Base-by-base conservation (phyloP, 2,329 filamentous ascomycete genomes). In the Ophiobolus disseminans region DNA sequence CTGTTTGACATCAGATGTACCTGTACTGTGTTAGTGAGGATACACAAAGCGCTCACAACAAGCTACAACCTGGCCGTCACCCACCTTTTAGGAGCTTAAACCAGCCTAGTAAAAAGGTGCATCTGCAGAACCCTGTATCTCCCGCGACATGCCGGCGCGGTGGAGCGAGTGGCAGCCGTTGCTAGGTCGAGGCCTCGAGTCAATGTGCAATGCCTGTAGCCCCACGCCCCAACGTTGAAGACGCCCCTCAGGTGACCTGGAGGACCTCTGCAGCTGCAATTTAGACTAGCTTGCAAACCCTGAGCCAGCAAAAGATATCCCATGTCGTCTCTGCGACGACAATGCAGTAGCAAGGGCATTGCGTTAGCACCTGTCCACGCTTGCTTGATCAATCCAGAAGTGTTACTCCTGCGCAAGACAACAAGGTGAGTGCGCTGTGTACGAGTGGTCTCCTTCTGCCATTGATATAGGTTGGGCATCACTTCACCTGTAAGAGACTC, bases 1-100 rank as follows among this genome's bases (percentile, higher is more conserved):
- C 56, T 56, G 47, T 65, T 69, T 67, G 68, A 65, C 58, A 50
- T 63, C 48, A 56, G 55, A 57, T 63, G 62, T 62, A 59, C 57
- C 59, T 66, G 63, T 62, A 64, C 57, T 46, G 60, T 54, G 54
- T 63, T 66, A 60, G 62, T 55, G 22, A 42, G 46, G 70, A 52
- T 62, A 68, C 68, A 72, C 69, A 58, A 56, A 57, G 45, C 48
- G 66, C 60, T 61, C 57, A 59, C 55, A 49, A 53, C 34, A 49
- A 51, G 43, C 49, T 55, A 50, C 56, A 51, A 50, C 45, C 58
- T 55, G 40, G 37, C 49, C 48, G 41, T 31, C 50, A 32, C 43
- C 45, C 38, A 49, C 53, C 45, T 58, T 50, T 60, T 40, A 40
- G 36, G 43, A 41, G 48, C 61, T 61, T 53, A 52, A 57, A 56